Percentiles rank a stretch among this genome's conserved stretches.
These are phyloP conservation scores for Ilex asprella DNA, from an alignment of 257 asterid genomes.

Conservation along the genomic window DNA sequence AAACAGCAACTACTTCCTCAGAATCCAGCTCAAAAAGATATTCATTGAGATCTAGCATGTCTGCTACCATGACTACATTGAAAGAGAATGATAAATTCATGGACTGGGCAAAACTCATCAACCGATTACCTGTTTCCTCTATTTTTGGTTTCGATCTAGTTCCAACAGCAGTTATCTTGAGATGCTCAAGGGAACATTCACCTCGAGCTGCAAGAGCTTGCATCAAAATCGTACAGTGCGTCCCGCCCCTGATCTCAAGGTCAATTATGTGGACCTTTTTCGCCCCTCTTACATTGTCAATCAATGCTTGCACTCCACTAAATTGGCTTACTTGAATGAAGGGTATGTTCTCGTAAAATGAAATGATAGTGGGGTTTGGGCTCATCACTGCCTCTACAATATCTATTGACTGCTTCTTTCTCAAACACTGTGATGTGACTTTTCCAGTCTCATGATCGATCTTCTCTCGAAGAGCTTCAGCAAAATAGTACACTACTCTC, in stretches of 20 bases:
- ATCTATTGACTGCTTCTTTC: background rate
- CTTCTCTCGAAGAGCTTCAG: background rate
- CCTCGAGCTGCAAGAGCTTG: background rate
- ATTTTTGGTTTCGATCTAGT: conserved; percentile 17
- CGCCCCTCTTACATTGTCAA: background rate
- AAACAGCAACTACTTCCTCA: conserved; percentile 29
- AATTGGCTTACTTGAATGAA: background rate
- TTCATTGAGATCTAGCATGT: conserved; percentile 22
- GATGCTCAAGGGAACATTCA: conserved; percentile 18
- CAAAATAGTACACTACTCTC: background rate
- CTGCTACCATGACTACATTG: conserved; percentile 12
- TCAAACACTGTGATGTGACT: background rate
- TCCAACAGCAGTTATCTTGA: conserved; percentile 43
- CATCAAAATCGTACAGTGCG: background rate
- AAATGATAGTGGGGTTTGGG: conserved; percentile 5
- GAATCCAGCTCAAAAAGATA: conserved; percentile 23
- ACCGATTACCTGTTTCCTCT: conserved; percentile 26
- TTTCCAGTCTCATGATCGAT: background rate
- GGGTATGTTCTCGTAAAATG: background rate
- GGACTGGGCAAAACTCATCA: conserved; percentile 27
- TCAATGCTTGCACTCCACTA: background rate
- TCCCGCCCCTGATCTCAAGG: background rate
- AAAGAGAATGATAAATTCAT: conserved; percentile 22
- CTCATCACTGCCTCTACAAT: background rate
- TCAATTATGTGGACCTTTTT: background rate